phyloP scores from a whole-genome alignment of 2,329 filamentous ascomycete genomes.

The Trichoderma breve region DNA sequence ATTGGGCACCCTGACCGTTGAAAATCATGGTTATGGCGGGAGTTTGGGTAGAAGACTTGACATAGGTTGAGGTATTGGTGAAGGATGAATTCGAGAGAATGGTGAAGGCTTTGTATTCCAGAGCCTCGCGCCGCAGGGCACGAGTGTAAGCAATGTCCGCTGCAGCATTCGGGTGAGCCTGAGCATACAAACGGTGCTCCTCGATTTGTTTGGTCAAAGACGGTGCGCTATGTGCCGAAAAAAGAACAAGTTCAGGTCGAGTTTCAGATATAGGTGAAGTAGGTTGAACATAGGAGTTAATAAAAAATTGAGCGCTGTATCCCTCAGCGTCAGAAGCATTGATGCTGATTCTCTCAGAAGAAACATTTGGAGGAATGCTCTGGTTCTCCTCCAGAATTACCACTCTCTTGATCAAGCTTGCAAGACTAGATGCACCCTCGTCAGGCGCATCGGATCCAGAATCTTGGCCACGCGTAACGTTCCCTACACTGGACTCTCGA shows the following conservation, averaged over 20 bases:
- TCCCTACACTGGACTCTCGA: conserved; percentile 30
- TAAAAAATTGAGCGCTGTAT: conserved; percentile 37
- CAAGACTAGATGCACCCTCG: conserved; percentile 30
- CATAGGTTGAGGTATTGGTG: background rate
- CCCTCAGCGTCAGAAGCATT: conserved; percentile 39
- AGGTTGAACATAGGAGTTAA: background rate
- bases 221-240: conserved; percentile 8
- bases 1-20: conserved; percentile 48
- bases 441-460: background rate
- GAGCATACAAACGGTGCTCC: conserved; percentile 32
- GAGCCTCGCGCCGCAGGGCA: background rate
- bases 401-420: conserved; percentile 32
- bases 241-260: conserved; percentile 14
- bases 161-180: conserved; percentile 14
- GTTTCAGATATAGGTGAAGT: background rate
- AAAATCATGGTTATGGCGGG: conserved; percentile 33
- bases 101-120: conserved; percentile 4
- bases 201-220: conserved; percentile 13
- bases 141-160: conserved; percentile 14
- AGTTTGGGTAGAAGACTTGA: background rate
- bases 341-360: conserved; percentile 27
- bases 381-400: conserved; percentile 32
- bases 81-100: conserved; percentile 21
- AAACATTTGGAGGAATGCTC: conserved; percentile 29
- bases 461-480: conserved; percentile 30